Evolutionary conservation across 805 yeast species (phyloP), one percentile per base, ranked within the genome.

Genomic region (Middelhovenomyces tepae): DNA sequence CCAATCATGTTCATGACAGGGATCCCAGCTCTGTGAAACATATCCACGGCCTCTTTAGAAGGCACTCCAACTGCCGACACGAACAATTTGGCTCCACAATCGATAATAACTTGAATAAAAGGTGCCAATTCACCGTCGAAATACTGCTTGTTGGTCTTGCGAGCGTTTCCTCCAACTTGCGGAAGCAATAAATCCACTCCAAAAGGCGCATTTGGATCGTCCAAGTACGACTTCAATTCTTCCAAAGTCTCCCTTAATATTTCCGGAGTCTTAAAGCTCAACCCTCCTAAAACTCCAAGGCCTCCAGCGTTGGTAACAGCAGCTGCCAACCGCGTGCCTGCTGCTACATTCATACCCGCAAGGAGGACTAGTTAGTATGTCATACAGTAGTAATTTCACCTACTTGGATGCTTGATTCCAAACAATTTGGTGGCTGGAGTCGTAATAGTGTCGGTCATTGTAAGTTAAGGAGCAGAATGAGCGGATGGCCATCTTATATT

Each of bases 221-320:
- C 31, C 45, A n/a, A n/a, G n/a, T n/a, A n/a, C n/a, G n/a, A n/a
- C n/a, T n/a, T n/a, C n/a, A n/a, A n/a, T n/a, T 45, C 48, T 14
- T 25, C 25, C 38, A 44, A 44, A 32, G 42, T 46, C 32, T 35
- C 45, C 24, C 48, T 45, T 4, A 44, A 46, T 46, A 39, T 39
- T 10, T 44, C 48, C 18, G 48, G 48, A 8, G 35, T 29, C n/a
- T n/a, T n/a, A n/a, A n/a, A n/a, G n/a, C n/a, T n/a, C n/a, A n/a
- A n/a, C n/a, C n/a, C 51, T 9, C 51, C 51, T n/a, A 47, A 43
- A 21, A 47, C 51, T 16, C 51, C 51, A 5, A 47, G 34, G 11
- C 51, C 51, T n/a, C 51, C 51, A 4, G 51, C 51, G 24, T 47
- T 47, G 21, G 51, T 43, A 5, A 47, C 51, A 4, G 51, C 51